phyloP scores from a whole-genome alignment of 257 asterid species.

The Galeopsis tetrahit region DNA sequence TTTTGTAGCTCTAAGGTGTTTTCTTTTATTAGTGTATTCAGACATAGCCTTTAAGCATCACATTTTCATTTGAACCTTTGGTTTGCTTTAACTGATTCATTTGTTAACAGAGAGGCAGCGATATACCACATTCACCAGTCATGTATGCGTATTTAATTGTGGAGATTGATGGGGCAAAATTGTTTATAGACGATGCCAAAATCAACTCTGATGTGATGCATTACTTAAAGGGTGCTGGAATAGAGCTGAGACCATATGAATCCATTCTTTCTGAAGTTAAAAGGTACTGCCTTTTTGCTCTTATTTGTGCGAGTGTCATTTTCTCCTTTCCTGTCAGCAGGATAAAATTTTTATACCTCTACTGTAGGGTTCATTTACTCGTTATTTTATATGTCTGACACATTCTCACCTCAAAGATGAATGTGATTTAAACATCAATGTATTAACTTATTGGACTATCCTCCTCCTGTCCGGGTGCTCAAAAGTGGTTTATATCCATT shows the following conservation, averaged over 20 bases:
- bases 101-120: conserved; percentile 81
- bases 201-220: conserved; percentile 73
- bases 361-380: conserved; percentile 10
- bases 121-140: conserved; percentile 90
- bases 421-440: conserved; percentile 12
- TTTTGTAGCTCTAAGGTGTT: conserved; percentile 11
- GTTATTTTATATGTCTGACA: neutral
- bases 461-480: neutral
- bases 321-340: conserved; percentile 21
- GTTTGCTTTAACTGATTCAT: neutral
- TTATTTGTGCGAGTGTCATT: conserved; percentile 12
- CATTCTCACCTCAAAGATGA: conserved; percentile 7
- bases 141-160: conserved; percentile 88
- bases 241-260: conserved; percentile 80
- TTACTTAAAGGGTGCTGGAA: conserved; percentile 77
- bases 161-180: conserved; percentile 84
- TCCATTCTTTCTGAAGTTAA: conserved; percentile 81
- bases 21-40: conserved; percentile 11
- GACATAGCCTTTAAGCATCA: conserved; percentile 21
- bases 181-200: conserved; percentile 75
- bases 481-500: conserved; percentile 15
- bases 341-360: conserved; percentile 28
- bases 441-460: neutral
- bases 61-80: conserved; percentile 17
- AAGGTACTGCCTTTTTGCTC: conserved; percentile 47